phyloP scores from a whole-genome alignment of 768 basidiomycete genomes.

The Clavaria fumosa region DNA sequence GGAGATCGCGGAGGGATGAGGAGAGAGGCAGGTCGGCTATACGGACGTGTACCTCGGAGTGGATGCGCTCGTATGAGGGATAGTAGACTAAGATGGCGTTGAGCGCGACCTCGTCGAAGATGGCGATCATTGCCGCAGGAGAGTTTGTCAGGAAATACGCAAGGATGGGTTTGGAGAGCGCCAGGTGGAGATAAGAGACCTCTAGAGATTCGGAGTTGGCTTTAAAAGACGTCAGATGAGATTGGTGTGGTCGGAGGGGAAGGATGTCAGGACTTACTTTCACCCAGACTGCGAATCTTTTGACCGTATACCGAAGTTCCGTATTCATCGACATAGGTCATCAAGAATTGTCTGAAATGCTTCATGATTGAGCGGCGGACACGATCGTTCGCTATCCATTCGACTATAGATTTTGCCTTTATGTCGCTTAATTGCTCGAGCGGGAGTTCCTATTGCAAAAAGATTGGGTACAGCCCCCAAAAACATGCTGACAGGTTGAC shows the following conservation, averaged over 20 bases:
- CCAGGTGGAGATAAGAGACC: slow-evolving; percentile 92
- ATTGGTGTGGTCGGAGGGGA: slow-evolving; percentile 1
- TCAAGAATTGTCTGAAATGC: slow-evolving; percentile 89
- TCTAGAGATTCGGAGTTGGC: slow-evolving; percentile 96
- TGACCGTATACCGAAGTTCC: slow-evolving; percentile 90
- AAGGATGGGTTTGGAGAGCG: slow-evolving; percentile 82
- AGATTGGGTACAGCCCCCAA: slow-evolving; percentile 9
- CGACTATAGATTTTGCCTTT: slow-evolving; percentile 92
- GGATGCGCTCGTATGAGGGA: slow-evolving; percentile 91
- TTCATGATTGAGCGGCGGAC: slow-evolving; percentile 81
- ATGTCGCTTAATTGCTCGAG: slow-evolving; percentile 94
- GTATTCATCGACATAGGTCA: slow-evolving; percentile 89
- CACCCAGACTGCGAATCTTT: slow-evolving; percentile 84
- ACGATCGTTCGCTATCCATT: slow-evolving; percentile 92
- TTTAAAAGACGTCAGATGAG: slow-evolving; percentile 19
- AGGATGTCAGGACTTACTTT: slow-evolving; percentile 42
- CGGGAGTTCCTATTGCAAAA: slow-evolving; percentile 60
- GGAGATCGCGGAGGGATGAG: slow-evolving; percentile 83
- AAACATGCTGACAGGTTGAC: slow-evolving; percentile 15
- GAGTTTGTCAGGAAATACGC: slow-evolving; percentile 97
- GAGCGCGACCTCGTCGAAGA: slow-evolving; percentile 92
- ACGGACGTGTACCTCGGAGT: slow-evolving; percentile 94
- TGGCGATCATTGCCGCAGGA: slow-evolving; percentile 79
- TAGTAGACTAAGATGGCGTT: slow-evolving; percentile 92
- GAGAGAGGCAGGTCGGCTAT: slow-evolving; percentile 87